phyloP scores from a whole-genome alignment of 495 filamentous ascomycete species.

The Aspergillus sparsus region DNA sequence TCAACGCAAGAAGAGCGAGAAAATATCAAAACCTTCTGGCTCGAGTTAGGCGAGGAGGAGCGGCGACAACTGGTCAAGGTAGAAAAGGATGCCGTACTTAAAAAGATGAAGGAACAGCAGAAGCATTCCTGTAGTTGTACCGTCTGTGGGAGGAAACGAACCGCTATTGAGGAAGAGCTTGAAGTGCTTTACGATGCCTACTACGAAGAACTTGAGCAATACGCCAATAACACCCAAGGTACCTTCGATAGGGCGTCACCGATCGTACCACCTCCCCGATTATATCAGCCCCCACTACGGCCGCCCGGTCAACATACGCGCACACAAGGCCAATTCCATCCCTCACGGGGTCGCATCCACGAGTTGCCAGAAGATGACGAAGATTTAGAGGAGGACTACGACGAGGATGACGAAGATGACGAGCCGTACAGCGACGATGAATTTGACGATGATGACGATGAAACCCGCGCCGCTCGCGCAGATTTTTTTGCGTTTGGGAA shows the following conservation, averaged over 20 bases:
- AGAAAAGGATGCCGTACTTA: conserved; percentile 95
- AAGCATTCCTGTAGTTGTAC: conserved; percentile 99
- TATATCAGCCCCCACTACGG: conserved; percentile 50
- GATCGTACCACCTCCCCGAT: conserved; percentile 65
- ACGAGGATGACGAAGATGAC: conserved; percentile 58
- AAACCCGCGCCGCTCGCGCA: conserved; percentile 53
- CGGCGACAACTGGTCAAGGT: conserved; percentile 93
- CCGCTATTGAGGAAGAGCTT: conserved; percentile 96
- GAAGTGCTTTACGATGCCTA: conserved; percentile 99
- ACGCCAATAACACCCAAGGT: conserved; percentile 85
- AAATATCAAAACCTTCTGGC: conserved; percentile 97
- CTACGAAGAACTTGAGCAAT: conserved; percentile 96
- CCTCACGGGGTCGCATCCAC: conserved; percentile 54
- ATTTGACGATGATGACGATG: conserved; percentile 51
- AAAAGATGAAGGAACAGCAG: conserved; percentile 99
- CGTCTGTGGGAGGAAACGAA: conserved; percentile 94
- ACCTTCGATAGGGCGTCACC: conserved; percentile 56
- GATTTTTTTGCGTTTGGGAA: conserved; percentile 98
- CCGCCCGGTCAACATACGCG: conserved; percentile 46
- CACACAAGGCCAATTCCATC: conserved; percentile 51
- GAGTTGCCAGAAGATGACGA: conserved; percentile 71
- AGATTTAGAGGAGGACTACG: conserved; percentile 58
- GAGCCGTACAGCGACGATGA: conserved; percentile 60
- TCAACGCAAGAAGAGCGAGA: conserved; percentile 90
- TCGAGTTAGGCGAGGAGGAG: conserved; percentile 92